These are phyloP conservation scores for Cydonia oblonga DNA, from an alignment of 331 rosid genomes.

Conservation along the genomic window DNA sequence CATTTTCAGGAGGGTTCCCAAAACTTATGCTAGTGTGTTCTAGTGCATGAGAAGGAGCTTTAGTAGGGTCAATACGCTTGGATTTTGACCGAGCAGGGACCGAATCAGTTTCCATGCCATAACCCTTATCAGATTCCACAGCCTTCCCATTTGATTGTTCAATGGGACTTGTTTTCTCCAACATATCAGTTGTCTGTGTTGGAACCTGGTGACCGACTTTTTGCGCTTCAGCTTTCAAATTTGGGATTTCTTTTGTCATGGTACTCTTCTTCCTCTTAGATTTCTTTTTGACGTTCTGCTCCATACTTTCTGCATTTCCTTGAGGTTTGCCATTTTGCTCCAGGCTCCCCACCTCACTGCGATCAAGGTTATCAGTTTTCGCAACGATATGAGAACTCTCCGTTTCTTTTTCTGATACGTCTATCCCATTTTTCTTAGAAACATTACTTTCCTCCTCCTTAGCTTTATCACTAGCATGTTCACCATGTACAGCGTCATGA, in stretches of 20 bases:
- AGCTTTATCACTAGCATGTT: conserved; percentile 19
- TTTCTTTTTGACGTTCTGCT: conserved; percentile 30
- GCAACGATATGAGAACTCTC: conserved; percentile 4
- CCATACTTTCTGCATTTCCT: conserved; percentile 18
- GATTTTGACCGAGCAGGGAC: conserved; percentile 11
- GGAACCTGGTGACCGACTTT: conserved; percentile 13
- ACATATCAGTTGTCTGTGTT: conserved; percentile 13
- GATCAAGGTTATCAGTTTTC: conserved; percentile 14
- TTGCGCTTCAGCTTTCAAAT: conserved; percentile 26
- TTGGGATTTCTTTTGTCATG: conserved; percentile 18
- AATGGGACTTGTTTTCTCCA: conserved; percentile 3
- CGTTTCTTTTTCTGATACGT: conserved; percentile 13
- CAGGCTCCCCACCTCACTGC: conserved; percentile 17
- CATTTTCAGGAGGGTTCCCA: background rate
- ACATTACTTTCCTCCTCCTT: conserved; percentile 20
- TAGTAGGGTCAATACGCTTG: conserved; percentile 4
- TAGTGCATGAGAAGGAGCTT: background rate
- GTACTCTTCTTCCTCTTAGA: conserved; percentile 36
- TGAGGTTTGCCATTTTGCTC: conserved; percentile 23
- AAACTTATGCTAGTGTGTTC: background rate
- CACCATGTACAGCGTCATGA: conserved; percentile 16
- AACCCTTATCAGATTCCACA: conserved; percentile 2
- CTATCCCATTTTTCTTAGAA: conserved; percentile 27
- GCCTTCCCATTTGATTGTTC: conserved; percentile 15
- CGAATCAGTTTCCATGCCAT: conserved; percentile 15